Evolutionary conservation across 75 land plant species (phyloP).

Genomic region (Sequoiadendron giganteum): DNA sequence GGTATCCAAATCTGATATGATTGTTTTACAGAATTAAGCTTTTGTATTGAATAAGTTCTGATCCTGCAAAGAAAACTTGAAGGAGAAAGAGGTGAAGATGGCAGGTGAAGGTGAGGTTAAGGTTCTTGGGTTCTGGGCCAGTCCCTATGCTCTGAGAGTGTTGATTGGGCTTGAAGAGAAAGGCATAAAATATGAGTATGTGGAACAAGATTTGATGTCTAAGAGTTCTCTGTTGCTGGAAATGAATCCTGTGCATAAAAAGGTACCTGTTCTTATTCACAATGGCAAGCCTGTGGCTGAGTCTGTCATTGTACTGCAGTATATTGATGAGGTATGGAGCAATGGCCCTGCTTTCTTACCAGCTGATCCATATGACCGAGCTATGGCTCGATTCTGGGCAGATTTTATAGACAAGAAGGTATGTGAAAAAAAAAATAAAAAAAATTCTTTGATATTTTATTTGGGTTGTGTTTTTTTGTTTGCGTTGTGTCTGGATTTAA

Average conservation of each 20-base stretch:
- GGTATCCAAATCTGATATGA: too few relatives aligned
- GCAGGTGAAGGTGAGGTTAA: constrained; percentile 9
- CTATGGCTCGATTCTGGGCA: constrained; percentile 51
- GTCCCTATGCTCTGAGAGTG: constrained; percentile 23
- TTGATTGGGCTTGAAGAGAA: constrained; percentile 26
- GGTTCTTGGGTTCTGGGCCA: constrained; percentile 22
- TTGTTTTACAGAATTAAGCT: too few relatives aligned
- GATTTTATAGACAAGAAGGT: constrained; percentile 44
- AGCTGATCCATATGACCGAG: constrained; percentile 36
- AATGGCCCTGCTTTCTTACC: constrained; percentile 22
- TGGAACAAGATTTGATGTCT: background rate
- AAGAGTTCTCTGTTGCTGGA: constrained; percentile 16
- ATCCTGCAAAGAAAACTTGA: too few relatives aligned
- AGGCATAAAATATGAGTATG: constrained; percentile 23
- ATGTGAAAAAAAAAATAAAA: too few relatives aligned
- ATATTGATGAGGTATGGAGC: constrained; percentile 16
- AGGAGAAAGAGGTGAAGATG: too few relatives aligned
- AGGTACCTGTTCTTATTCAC: constrained; percentile 13
- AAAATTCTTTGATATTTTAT: too few relatives aligned
- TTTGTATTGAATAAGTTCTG: too few relatives aligned
- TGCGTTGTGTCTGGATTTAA: too few relatives aligned
- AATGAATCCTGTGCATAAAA: constrained; percentile 6
- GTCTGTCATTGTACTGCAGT: constrained; percentile 5
- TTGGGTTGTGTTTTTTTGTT: too few relatives aligned
- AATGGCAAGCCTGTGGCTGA: constrained; percentile 10